Evolutionary conservation across 768 basidiomycete species (phyloP).

Genomic region (Suillus placidus): DNA sequence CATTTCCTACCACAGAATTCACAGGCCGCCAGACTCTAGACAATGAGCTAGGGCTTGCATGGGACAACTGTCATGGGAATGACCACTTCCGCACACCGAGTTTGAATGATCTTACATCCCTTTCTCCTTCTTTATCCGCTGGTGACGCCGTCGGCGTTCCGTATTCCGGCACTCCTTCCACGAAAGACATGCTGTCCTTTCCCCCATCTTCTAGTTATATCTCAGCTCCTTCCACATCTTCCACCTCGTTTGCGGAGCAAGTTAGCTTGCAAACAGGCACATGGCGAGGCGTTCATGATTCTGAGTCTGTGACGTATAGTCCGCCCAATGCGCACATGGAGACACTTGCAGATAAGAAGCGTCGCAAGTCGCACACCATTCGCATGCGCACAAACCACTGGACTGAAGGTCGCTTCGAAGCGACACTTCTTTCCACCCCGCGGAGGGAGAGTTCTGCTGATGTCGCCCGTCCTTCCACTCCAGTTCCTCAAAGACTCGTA

Average conservation of each 20-base stretch:
- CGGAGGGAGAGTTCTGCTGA: conserved; percentile 18
- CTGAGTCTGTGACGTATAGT: conserved; percentile 6
- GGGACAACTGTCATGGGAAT: conserved; percentile 39
- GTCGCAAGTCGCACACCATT: conserved; percentile 51
- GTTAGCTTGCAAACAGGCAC: conserved; percentile 11
- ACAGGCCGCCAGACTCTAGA: conserved; percentile 45
- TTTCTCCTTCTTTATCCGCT: conserved; percentile 38
- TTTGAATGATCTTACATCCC: conserved; percentile 52
- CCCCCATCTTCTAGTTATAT: background rate
- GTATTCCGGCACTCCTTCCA: background rate
- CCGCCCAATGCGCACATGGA: conserved; percentile 33
- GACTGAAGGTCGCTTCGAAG: conserved; percentile 57
- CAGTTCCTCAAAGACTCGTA: conserved; percentile 44
- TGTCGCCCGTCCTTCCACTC: conserved; percentile 31
- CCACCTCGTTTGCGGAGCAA: conserved; percentile 5
- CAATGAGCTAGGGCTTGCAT: conserved; percentile 60
- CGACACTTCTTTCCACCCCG: conserved; percentile 32
- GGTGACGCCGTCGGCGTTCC: conserved; percentile 3
- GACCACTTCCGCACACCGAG: conserved; percentile 57
- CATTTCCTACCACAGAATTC: conserved; percentile 11
- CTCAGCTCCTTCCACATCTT: background rate
- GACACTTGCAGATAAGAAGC: conserved; percentile 29
- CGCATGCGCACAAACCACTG: conserved; percentile 61
- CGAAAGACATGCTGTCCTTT: background rate
- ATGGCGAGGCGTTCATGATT: conserved; percentile 16